phyloP scores from a whole-genome alignment of 2,329 filamentous ascomycete genomes.

The Neofusicoccum sp. region DNA sequence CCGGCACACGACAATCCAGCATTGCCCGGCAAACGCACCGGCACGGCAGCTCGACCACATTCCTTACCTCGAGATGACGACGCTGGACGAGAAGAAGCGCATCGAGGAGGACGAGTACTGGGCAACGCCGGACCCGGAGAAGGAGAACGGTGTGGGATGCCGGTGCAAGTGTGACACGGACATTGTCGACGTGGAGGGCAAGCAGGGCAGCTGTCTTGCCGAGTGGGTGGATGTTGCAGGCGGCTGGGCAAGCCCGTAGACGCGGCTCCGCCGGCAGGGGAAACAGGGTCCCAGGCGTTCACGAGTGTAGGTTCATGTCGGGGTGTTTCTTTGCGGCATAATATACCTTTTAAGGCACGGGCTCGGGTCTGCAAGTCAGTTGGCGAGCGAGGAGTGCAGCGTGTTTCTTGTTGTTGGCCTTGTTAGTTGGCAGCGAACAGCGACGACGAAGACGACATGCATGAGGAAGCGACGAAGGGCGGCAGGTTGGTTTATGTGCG shows the following conservation, averaged over 20 bases:
- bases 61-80: slow-evolving; percentile 82
- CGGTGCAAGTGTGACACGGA: slow-evolving; percentile 96
- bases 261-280: neutral
- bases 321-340: slow-evolving; percentile 21
- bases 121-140: slow-evolving; percentile 81
- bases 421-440: neutral
- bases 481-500: slow-evolving; percentile 14
- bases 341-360: slow-evolving; percentile 20
- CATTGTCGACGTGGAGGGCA: slow-evolving; percentile 96
- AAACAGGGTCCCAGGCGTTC: slow-evolving; percentile 18
- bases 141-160: slow-evolving; percentile 96
- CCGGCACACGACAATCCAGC: slow-evolving; percentile 97
- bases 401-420: slow-evolving; percentile 11
- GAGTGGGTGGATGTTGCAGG: slow-evolving; percentile 98
- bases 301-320: slow-evolving; percentile 21
- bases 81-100: slow-evolving; percentile 77
- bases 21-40: slow-evolving; percentile 95
- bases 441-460: slow-evolving; percentile 9
- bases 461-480: slow-evolving; percentile 5
- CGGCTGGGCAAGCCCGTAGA: slow-evolving; percentile 74
- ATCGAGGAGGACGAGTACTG: slow-evolving; percentile 95
- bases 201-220: slow-evolving; percentile 89
- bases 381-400: slow-evolving; percentile 19
- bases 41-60: slow-evolving; percentile 78
- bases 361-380: slow-evolving; percentile 16